Conservation (phyloP, 768 basidiomycete genomes). For the Pisolithus orientalis region DNA sequence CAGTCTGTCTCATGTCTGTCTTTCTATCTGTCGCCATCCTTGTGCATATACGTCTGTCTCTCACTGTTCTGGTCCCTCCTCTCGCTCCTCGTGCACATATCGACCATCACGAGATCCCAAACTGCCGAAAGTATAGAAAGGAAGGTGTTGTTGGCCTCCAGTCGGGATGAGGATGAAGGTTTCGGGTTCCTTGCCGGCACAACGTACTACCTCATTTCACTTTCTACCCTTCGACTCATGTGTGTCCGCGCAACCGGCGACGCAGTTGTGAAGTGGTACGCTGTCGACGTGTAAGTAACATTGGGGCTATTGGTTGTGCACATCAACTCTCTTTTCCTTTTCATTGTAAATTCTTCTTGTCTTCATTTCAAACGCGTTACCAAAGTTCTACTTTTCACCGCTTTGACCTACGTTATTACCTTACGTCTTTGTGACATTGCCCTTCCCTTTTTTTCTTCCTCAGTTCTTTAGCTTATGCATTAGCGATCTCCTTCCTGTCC, state of each 20-base stretch:
- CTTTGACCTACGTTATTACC: constrained; percentile 1
- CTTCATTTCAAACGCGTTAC: not conserved
- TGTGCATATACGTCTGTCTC: not conserved
- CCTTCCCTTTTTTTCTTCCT: not conserved
- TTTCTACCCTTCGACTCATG: no score
- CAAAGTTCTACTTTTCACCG: not conserved
- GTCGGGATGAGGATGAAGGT: not conserved
- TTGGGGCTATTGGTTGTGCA: not conserved
- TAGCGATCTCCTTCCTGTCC: not conserved
- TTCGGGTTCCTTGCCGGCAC: not conserved
- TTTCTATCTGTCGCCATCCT: not conserved
- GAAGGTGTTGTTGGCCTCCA: not conserved
- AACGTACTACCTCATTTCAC: no score
- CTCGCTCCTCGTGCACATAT: not conserved
- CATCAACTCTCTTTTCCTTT: not conserved
- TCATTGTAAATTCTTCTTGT: not conserved
- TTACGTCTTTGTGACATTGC: not conserved
- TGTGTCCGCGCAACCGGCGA: no score
- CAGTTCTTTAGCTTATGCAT: not conserved
- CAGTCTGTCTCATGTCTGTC: not conserved
- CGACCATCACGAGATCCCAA: no score
- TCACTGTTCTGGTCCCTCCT: not conserved
- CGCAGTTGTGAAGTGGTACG: no score
- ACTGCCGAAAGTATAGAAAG: not conserved
- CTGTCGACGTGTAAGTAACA: no score